phyloP scores from a whole-genome alignment of 1,139 yeast species.

The Kodamaea arcana region DNA sequence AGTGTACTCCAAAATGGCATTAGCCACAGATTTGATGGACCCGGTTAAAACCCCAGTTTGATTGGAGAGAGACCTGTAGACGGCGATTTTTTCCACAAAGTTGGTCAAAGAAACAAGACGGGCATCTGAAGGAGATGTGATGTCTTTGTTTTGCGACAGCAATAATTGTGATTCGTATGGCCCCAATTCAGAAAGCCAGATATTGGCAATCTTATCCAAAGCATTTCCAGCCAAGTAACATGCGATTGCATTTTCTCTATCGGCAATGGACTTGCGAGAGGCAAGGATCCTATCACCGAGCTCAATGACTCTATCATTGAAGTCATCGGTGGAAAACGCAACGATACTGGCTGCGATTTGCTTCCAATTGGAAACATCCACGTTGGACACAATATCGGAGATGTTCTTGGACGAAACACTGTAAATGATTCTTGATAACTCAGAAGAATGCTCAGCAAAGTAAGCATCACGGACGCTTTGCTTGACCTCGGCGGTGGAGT shows the following conservation, averaged over 20 bases:
- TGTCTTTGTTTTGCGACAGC: constrained; percentile 33
- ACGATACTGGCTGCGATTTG: constrained; percentile 70
- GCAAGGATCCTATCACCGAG: constrained; percentile 62
- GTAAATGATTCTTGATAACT: constrained; percentile 71
- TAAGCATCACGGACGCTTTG: constrained; percentile 68
- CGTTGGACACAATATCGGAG: constrained; percentile 72
- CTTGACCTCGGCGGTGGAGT: constrained; percentile 58
- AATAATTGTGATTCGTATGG: constrained; percentile 52
- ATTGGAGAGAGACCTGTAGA: constrained; percentile 58
- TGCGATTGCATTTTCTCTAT: constrained; percentile 69
- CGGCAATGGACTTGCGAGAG: constrained; percentile 19
- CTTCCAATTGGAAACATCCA: constrained; percentile 79
- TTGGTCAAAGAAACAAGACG: constrained; percentile 77
- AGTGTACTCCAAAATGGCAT: constrained; percentile 71
- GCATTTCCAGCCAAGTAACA: constrained; percentile 82
- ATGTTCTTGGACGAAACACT: constrained; percentile 58
- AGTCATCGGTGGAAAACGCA: constrained; percentile 48
- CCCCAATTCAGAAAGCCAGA: constrained; percentile 81
- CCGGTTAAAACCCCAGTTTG: constrained; percentile 40
- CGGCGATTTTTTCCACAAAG: constrained; percentile 79
- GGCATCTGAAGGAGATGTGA: constrained; percentile 73
- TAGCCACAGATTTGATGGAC: constrained; percentile 50
- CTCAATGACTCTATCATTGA: constrained; percentile 52
- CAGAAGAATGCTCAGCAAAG: constrained; percentile 55
- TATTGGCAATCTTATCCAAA: constrained; percentile 68